Evolutionary conservation across 192 early-diverging fungal species (phyloP), one percentile per base, ranked within the genome.

Genomic region (Coemansia sp.): DNA sequence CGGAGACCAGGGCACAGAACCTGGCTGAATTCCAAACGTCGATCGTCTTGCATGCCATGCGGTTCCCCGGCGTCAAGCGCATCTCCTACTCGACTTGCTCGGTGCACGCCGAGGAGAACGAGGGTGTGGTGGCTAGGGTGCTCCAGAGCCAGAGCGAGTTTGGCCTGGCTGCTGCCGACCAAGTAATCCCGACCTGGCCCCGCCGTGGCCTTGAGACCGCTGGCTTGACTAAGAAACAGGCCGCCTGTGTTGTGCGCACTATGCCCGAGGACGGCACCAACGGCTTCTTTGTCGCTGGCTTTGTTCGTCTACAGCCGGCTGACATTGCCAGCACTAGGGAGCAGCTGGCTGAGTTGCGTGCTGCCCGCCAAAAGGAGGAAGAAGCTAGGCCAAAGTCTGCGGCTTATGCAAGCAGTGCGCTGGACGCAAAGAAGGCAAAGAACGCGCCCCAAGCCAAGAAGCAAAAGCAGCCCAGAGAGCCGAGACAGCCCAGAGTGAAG

Each of bases 21-120:
- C 74, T 99, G 41, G 88, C 94, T 1, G 92, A 95, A 33, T 98
- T 99, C 66, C 97, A 99, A 69, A 66, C 83, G 33, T 80, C 85
- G 9, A 85, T 88, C 7, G 75, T 99, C 10, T 64, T 90, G 62
- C 96, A 99, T 66, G 94, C 94, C 12, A 86, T 94, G 80, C 87
- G 84, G 41, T 94, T 98, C 70, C 94, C 93, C 2, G 82, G 76
- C 6, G 90, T 93, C n/a, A 87, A 92, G 57, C 85, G 86, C 62
- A 84, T 99, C 20, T 88, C 89, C 10, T 99, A 99, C 70, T 99
- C 97, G 37, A 99, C 97, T 2, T 99, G 97, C 73, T 99, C 97
- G 6, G 88, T 95, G 47, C 91, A 98, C 69, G 81, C 82, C 0
- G 83, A 88, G 73, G 97, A 99, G 69, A 98, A 99, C 80, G 97